phyloP scores from a whole-genome alignment of 2,329 filamentous ascomycete species.

The Trichoderma brevicompactum region DNA sequence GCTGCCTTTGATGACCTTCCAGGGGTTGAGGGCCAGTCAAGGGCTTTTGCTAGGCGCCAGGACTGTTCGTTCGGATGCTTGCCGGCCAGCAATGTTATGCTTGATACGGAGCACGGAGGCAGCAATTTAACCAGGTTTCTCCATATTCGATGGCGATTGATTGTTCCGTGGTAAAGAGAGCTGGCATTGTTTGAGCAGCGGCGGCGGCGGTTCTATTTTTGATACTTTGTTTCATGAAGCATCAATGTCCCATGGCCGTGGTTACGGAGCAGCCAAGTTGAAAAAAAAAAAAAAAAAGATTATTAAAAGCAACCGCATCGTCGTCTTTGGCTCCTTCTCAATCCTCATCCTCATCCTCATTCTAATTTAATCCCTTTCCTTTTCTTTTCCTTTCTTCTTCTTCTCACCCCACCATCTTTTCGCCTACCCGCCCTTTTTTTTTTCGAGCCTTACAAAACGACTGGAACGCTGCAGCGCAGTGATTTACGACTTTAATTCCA shows the following conservation, averaged over 20 bases:
- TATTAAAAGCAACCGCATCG: not conserved
- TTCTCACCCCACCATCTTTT: conserved; percentile 2
- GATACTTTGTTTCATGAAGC: conserved; percentile 17
- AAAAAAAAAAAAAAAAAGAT: too few species aligned
- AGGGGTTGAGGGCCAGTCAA: conserved; percentile 4
- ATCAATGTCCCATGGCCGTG: not conserved
- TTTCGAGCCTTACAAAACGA: not conserved
- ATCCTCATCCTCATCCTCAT: conserved; percentile 22
- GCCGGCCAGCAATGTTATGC: not conserved
- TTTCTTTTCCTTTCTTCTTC: not conserved
- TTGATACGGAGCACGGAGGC: not conserved
- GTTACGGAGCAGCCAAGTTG: not conserved
- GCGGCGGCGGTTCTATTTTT: conserved; percentile 15
- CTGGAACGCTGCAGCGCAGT: conserved; percentile 26
- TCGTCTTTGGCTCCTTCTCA: not conserved
- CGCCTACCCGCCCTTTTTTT: not conserved
- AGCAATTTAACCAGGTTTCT: not conserved
- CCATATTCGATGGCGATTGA: not conserved
- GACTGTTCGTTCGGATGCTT: conserved; percentile 14
- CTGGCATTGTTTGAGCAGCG: not conserved
- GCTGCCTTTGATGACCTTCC: too few species aligned
- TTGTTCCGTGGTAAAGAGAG: not conserved
- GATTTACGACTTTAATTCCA: conserved; percentile 1
- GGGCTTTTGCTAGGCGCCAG: conserved; percentile 4
- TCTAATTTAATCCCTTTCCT: conserved; percentile 7